Evolutionary conservation across 2,329 filamentous ascomycete species (phyloP).

Genomic region (Botrytis squamosa): DNA sequence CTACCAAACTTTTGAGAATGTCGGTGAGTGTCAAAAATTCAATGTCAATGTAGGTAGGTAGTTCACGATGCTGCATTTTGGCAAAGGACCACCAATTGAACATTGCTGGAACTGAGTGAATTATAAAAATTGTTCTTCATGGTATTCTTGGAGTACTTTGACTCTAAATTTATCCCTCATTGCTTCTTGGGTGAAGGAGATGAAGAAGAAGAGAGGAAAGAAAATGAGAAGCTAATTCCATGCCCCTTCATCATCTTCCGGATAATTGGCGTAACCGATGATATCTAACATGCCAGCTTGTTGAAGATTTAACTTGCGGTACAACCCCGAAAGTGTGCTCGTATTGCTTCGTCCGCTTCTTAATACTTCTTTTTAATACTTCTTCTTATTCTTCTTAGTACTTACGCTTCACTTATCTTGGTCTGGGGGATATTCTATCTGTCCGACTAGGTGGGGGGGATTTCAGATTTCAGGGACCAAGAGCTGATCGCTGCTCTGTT

Average conservation of each 20-base stretch:
- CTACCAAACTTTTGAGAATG: not conserved
- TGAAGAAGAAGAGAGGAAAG: not conserved
- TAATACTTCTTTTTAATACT: not conserved
- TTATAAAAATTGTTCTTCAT: not conserved
- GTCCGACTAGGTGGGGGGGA: not conserved
- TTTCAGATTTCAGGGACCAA: not conserved
- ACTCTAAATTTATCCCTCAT: not conserved
- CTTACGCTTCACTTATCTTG: not conserved
- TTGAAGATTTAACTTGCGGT: not conserved
- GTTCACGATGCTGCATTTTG: not conserved
- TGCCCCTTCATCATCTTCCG: not conserved
- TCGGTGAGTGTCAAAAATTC: constrained; percentile 9
- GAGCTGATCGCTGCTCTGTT: not conserved
- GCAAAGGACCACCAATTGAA: not conserved
- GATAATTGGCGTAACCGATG: not conserved
- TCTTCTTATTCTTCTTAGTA: not conserved
- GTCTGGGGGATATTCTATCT: not conserved
- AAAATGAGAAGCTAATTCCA: not conserved
- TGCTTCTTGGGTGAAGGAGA: not conserved
- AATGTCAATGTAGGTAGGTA: not conserved
- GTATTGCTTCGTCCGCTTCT: not conserved
- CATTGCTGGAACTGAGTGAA: too few species aligned
- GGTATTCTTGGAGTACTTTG: not conserved
- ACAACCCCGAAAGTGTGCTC: not conserved
- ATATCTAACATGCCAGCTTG: not conserved